Base-by-base conservation (phyloP, 805 yeast species). In the Candida insectorum region DNA sequence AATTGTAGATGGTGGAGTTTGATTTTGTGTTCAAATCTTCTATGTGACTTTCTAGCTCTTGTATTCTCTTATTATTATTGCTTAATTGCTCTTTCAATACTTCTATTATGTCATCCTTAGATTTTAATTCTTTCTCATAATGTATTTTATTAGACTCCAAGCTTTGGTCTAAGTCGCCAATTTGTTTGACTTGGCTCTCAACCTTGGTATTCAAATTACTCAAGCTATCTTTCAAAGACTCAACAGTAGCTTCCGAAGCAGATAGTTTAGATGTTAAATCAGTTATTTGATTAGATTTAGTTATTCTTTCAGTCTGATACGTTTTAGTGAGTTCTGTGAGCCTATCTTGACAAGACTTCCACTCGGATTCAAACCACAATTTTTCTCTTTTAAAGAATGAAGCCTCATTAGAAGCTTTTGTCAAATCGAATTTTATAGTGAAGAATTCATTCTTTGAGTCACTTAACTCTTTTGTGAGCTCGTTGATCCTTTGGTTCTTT, bases 61-160 rank as follows among this genome's bases (percentile, higher is more conserved):
- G 48, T 6, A 83, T 68, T 36, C 89, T 65, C 2, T 56, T 55
- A 28, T 65, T 60, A 14, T 78, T 65, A 33, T 79, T 81, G 3
- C 65, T 63, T 5, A 75, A 68, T 66, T 71, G 69, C 5, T 60
- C 39, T 31, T 79, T 77, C 34, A 81, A 63, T 12, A 84, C 58
- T 26, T 73, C 76, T 4, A 76, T 62, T 24, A 80, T 56, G 31
- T 83, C 76, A 31, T 80, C 80, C 52, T 81, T 85, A 28, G 75
- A 57, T 2, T 75, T 41, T 4, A 60, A 31, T 34, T 66, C 70
- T 33, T 52, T 58, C n/a, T 53, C 37, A 13, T 56, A 49, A 26
- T 55, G 54, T 8, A 56, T 53, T 58, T 79, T 71, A 48, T 81
- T 88, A 20, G 71, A 69, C 27, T 59, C 60, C 19, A 44, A 44